Base-by-base conservation (phyloP, 2,329 filamentous ascomycete genomes). In the Colletotrichum sp. region DNA sequence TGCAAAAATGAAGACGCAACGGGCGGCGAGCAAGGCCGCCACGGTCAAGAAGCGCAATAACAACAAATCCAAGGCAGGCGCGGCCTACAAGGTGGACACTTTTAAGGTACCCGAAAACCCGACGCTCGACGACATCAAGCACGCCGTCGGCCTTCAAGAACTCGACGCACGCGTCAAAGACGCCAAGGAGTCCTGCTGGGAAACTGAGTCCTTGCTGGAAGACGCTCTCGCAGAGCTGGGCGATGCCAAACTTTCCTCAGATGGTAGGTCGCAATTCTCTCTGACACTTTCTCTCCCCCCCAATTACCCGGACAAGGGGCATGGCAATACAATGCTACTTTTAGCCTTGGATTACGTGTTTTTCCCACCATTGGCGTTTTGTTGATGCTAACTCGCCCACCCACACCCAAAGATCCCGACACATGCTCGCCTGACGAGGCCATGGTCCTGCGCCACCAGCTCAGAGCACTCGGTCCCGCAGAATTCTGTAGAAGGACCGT, bases 401-500 rank as follows among this genome's bases (percentile, higher is more conserved):
- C 39, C 60, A 58, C 62, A 61, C 79, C 79, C 52, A 43, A 58
- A 71, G 86, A 86, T 79, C 81, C 90, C 48, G 89, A 89, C 75
- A 86, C 86, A 30, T 95, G 93, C 85, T 92, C 92, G 2, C 87
- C 92, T 13, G 91, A 94, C 77, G 94, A 98, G 85, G 92, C 94
- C 30, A 87, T 90, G 75, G 87, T 88, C 22, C 94, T 93, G 82
- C 92, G 94, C 78, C 90, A 93, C 79, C 90, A 94, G 77, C 88
- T 98, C 75, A 94, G 94, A 81, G 89, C 92, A 68, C 88, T 96
- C 77, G 96, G 96, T n/a, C 94, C 94, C 27, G 90, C 92, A 76
- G 90, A 93, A 76, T 98, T 98, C 83, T 92, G 95, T 81, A 88
- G 92, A 79, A 89, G 93, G 79, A 96, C 94, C 36, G 88, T 97